Conservation (phyloP, 1,284 basidiomycete species). For the Abortiporus biennis region DNA sequence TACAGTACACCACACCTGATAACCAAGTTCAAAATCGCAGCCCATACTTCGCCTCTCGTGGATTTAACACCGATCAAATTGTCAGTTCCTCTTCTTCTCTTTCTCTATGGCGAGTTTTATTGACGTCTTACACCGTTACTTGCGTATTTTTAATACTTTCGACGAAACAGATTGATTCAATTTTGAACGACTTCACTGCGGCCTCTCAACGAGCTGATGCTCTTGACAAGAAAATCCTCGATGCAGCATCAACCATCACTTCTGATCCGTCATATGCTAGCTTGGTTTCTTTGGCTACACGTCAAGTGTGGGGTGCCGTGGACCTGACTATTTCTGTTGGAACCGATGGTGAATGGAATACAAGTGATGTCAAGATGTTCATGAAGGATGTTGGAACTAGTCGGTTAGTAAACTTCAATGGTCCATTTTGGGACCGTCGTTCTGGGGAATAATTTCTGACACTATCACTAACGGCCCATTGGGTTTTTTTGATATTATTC, state of each 20-base stretch:
- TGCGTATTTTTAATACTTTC: conserved; percentile 14
- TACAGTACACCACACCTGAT: conserved; percentile 17
- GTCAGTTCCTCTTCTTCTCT: conserved; percentile 10
- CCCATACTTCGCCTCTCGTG: conserved; percentile 18
- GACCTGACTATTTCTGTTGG: conserved; percentile 25
- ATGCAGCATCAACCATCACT: conserved; percentile 11
- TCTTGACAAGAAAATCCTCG: conserved; percentile 17
- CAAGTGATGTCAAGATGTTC: conserved; percentile 34
- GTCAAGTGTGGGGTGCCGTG: conserved; percentile 32
- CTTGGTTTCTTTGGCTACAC: conserved; percentile 29
- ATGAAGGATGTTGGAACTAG: conserved; percentile 35
- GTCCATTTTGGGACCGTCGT: too few species aligned
- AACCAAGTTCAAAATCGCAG: conserved; percentile 13
- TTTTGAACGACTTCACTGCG: conserved; percentile 16
- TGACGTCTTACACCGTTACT: conserved; percentile 13
- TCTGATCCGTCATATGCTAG: conserved; percentile 29
- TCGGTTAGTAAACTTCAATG: too few species aligned
- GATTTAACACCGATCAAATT: conserved; percentile 9
- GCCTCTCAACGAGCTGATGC: conserved; percentile 14
- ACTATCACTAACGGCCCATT: not conserved
- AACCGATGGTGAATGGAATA: conserved; percentile 25
- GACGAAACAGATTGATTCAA: conserved; percentile 14
- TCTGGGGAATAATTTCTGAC: not conserved
- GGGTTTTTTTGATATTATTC: not conserved
- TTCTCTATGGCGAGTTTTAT: too few species aligned